Evolutionary conservation across 2,329 filamentous ascomycete species (phyloP).

Genomic region (Aspergillus tubingensis): DNA sequence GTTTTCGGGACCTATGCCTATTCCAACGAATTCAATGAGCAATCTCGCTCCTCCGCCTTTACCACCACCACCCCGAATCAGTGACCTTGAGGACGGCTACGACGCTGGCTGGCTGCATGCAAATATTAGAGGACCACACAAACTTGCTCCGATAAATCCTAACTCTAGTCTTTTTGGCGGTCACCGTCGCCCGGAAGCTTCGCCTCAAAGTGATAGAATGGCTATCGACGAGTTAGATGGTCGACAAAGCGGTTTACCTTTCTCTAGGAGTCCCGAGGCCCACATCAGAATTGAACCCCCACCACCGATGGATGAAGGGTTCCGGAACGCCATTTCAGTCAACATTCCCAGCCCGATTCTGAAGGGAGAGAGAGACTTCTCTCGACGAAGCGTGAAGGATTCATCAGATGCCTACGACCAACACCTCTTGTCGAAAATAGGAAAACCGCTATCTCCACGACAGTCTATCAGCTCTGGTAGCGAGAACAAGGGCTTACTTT

Average conservation of each 20-base stretch:
- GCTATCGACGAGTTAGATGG: constrained; percentile 39
- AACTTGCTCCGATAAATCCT: constrained; percentile 49
- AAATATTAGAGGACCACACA: constrained; percentile 56
- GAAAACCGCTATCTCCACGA: constrained; percentile 59
- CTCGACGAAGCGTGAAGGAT: constrained; percentile 57
- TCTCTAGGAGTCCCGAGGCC: constrained; percentile 36
- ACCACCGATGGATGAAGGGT: constrained; percentile 33
- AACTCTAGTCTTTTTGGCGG: constrained; percentile 54
- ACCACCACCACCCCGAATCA: constrained; percentile 65
- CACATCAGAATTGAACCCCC: constrained; percentile 41
- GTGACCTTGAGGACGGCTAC: constrained; percentile 57
- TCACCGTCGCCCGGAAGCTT: constrained; percentile 40
- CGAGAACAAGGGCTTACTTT: constrained; percentile 32
- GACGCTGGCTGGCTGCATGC: constrained; percentile 66
- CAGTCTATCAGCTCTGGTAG: constrained; percentile 37
- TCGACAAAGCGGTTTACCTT: constrained; percentile 29
- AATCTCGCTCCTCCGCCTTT: constrained; percentile 61
- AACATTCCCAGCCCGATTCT: constrained; percentile 41
- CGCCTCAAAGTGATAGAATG: constrained; percentile 39
- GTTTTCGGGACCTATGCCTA: constrained; percentile 60
- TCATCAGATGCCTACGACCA: constrained; percentile 66
- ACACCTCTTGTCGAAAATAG: constrained; percentile 63
- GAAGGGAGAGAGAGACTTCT: constrained; percentile 62
- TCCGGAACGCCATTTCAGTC: constrained; percentile 35
- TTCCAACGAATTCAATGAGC: constrained; percentile 56